These are phyloP conservation scores for Septoria linicola DNA, from an alignment of 2,329 filamentous ascomycete genomes.

Conservation along the genomic window DNA sequence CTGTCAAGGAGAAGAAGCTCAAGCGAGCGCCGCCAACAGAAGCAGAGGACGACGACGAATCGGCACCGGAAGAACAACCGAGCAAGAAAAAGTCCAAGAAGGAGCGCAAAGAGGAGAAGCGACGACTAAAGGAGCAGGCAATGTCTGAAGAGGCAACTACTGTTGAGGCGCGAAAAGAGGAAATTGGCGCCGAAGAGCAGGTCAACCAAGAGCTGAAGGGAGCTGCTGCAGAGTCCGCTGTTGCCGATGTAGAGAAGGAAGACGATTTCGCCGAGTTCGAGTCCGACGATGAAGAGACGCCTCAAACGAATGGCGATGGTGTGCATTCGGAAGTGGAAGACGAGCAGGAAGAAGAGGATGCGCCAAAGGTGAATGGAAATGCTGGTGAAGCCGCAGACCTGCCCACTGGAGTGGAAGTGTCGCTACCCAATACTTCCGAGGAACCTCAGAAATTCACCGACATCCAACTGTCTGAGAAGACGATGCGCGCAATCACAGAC, in stretches of 20 bases:
- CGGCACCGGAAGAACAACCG: conserved; percentile 23
- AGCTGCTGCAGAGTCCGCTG: conserved; percentile 26
- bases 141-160: conserved; percentile 6
- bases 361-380: conserved; percentile 29
- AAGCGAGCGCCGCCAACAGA: conserved; percentile 12
- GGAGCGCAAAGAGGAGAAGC: conserved; percentile 22
- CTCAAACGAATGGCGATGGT: conserved; percentile 38
- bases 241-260: conserved; percentile 21
- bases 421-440: conserved; percentile 58
- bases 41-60: conserved; percentile 20
- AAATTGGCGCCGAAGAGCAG: conserved; percentile 29
- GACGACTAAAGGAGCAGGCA: conserved; percentile 16
- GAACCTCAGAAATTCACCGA: conserved; percentile 74
- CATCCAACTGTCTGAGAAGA: conserved; percentile 82
- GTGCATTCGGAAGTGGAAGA: conserved; percentile 36
- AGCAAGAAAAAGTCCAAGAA: conserved; percentile 31
- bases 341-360: conserved; percentile 31
- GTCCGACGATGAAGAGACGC: conserved; percentile 37
- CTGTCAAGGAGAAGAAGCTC: conserved; percentile 12
- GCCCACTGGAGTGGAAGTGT: conserved; percentile 56
- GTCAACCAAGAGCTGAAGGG: conserved; percentile 34
- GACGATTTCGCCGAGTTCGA: conserved; percentile 41
- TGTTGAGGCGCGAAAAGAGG: conserved; percentile 20
- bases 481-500: conserved; percentile 79
- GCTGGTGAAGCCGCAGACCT: conserved; percentile 48